Evolutionary conservation across 805 yeast species (phyloP), one percentile per base, ranked within the genome.

Genomic region (Clavispora fructus): DNA sequence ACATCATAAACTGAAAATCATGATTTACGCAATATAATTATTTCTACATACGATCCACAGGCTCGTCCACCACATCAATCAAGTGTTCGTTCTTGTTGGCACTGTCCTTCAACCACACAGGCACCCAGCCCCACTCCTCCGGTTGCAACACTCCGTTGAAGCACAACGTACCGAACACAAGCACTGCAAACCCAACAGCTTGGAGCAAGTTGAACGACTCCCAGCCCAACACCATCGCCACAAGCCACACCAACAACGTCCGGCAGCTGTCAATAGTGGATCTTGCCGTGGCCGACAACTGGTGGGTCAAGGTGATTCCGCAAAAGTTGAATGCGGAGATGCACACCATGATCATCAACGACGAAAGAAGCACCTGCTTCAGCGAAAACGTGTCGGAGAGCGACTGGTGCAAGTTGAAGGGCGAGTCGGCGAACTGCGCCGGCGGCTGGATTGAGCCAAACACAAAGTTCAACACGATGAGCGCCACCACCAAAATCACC

Each of bases 241-340:
- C 76, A 1, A 82, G 33, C 95, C 95, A 87, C 14, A 87, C 91
- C 26, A 84, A 63, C 23, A 85, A 64, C 0, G 94, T 86, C 52
- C 95, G 73, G 48, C 86, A 82, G 0, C 90, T 82, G 58, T 87
- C 95, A 42, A 87, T 77, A 1, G 94, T 87, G 19, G 89, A 81
- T 58, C 94, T 72, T 1, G 91, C 75, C 1, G 95, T 86, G 30
- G 95, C 94, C 43, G 85, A 81, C 41, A 86, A 59, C 40, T 67
- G 65, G 42, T 77, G 73, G 2, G 95, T 87, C 33, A 87, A 67
- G 8, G 87, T 74, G 35, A 85, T 75, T 2, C 95, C 95, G 55
- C 82, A 81, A 61, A 74, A 82, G 63, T 87, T 87, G 74, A 87
- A 87, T 6, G 75, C 56, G 1, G 89, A 79, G 50, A 87, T 86